Evolutionary conservation across 805 yeast species (phyloP), one percentile per base, ranked within the genome.

Genomic region (Saccharomycopsis fibuligera): DNA sequence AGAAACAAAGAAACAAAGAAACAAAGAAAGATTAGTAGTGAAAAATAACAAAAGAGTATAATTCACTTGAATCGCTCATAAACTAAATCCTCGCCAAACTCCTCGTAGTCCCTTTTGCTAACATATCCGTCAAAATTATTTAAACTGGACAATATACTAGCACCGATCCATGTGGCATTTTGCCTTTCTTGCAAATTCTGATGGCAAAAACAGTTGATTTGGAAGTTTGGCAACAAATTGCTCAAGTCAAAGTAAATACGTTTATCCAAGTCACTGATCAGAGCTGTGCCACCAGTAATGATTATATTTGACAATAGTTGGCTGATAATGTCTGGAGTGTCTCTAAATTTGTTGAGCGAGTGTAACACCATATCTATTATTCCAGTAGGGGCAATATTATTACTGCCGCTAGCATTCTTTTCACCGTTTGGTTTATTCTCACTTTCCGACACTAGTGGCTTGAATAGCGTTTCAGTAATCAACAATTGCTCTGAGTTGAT

Each of bases 111-210:
- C 43, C 72, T 75, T 55, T 74, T 76, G 17, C 81, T 74, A 4
- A 86, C 83, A 85, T 89, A 85, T 66, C 81, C 88, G 58, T 86
- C 95, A 69, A 86, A 86, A 3, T 88, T 81, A 46, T 90, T 91
- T 64, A 86, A 72, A 23, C 85, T 78, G 5, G 89, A 79, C 47
- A 86, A 69, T 27, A 86, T 83, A 54, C 85, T 76, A 3, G 91
- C 91, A 16, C 95, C 95, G 40, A 85, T 74, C 91, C 93, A 86
- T 3, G 84, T 73, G 31, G 86, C 76, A 59, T 75, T 77, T 49
- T 73, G 70, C 59, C 95, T 73, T 62, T 86, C 95, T 41, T 70
- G 68, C 6, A 78, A 60, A 54, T 74, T 75, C 29, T 90, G 89
- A 10, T 78, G 76, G 4, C 87, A 79, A 57, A 79, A 86, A 30